A percentile compares a stretch with the other conserved stretches of the same genome.
Conservation (phyloP, 441 rosid genomes). For the Omphalea diandra region DNA sequence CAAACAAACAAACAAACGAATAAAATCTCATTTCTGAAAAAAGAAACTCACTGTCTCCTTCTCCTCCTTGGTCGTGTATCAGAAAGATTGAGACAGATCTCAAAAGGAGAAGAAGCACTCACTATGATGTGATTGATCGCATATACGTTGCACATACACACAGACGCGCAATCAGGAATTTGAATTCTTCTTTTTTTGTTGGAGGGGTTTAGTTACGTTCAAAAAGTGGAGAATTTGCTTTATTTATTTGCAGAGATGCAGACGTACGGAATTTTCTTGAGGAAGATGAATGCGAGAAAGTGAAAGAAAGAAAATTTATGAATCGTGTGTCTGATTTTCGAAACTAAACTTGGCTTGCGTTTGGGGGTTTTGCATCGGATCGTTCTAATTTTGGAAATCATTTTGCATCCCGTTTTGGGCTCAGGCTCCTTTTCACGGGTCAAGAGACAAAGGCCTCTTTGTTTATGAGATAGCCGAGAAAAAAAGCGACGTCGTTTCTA, state of each 20-base stretch:
- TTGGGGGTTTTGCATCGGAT: constrained; percentile 15
- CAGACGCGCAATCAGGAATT: background rate
- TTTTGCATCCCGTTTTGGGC: too few species aligned
- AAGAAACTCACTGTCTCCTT: constrained; percentile 30
- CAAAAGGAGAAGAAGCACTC: constrained; percentile 11
- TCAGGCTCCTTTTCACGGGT: too few species aligned
- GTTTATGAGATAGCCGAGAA: too few species aligned
- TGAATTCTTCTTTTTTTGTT: background rate
- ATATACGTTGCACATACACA: background rate
- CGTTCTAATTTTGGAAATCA: background rate
- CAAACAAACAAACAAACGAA: constrained; percentile 19
- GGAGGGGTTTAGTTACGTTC: too few species aligned
- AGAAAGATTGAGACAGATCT: constrained; percentile 23
- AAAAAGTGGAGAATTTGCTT: too few species aligned
- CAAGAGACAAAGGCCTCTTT: too few species aligned
- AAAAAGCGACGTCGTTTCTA: too few species aligned
- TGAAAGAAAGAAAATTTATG: background rate
- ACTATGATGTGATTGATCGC: constrained; percentile 17
- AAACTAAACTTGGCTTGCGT: constrained; percentile 13
- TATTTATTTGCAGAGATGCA: background rate
- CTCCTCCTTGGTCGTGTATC: background rate
- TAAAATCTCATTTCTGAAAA: constrained; percentile 17
- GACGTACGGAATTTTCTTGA: background rate
- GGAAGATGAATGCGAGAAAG: background rate
- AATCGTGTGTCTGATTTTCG: background rate